Percentiles rank a stretch among this genome's conserved stretches.
phyloP scores from a whole-genome alignment of 352 stramenopile genomes.

The Phytophthora hibernalis region DNA sequence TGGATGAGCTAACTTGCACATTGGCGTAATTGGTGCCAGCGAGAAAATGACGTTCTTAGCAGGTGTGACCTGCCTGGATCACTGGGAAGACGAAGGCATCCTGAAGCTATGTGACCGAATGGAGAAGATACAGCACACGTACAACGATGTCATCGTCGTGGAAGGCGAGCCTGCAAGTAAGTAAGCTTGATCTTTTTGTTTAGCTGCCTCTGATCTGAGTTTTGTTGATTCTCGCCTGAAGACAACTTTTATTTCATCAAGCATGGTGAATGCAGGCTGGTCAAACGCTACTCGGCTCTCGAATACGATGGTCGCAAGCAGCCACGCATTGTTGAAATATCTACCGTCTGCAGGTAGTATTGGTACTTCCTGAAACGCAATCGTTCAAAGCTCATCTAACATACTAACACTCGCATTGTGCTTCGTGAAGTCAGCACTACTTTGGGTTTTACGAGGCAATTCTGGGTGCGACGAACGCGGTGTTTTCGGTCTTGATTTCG shows the following conservation, averaged over 20 bases:
- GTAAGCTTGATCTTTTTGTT: slow-evolving; percentile 11
- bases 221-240: slow-evolving; percentile 15
- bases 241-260: slow-evolving; percentile 74
- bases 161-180: slow-evolving; percentile 66
- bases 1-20: background rate
- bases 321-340: slow-evolving; percentile 63
- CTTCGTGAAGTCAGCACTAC: slow-evolving; percentile 55
- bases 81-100: slow-evolving; percentile 71
- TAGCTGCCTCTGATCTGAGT: background rate
- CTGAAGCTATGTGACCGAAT: slow-evolving; percentile 66
- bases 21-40: slow-evolving; percentile 21
- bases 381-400: slow-evolving; percentile 12
- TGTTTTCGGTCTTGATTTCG: slow-evolving; percentile 67
- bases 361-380: background rate
- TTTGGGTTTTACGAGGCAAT: slow-evolving; percentile 70
- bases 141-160: slow-evolving; percentile 69
- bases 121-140: slow-evolving; percentile 63
- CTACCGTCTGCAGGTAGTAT: slow-evolving; percentile 53
- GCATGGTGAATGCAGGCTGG: slow-evolving; percentile 66
- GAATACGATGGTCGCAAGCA: slow-evolving; percentile 25
- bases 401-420: background rate
- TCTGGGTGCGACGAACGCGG: slow-evolving; percentile 40
- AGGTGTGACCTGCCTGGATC: slow-evolving; percentile 51
- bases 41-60: slow-evolving; percentile 76
- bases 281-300: slow-evolving; percentile 56